Evolutionary conservation across 164 flowering plant species (phyloP), one percentile per base, ranked within the genome.

Genomic region (Annona cherimola): DNA sequence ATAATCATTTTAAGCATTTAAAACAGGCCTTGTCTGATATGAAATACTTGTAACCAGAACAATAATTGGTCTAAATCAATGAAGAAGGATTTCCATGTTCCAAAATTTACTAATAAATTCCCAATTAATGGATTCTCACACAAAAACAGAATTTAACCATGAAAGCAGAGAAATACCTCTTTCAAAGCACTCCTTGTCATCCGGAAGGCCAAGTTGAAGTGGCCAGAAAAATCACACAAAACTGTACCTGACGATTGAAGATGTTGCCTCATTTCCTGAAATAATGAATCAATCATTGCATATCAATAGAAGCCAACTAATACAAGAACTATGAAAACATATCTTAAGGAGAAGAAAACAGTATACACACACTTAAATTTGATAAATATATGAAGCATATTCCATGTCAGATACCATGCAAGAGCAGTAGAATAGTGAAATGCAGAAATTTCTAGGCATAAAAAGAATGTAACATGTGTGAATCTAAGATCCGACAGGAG

Each of bases 201-300:
- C 26, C 97, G 86, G 71, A 87, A 93, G 45, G 94, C 90, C 76
- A 91, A 71, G 84, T 95, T 95, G 42, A 82, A 81, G 61, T 79
- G 81, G 63, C 79, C 77, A 67, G 80, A 86, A 69, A 83, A 71
- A 83, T 88, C 88, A 69, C 85, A 84, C 69, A 94, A 69, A 14
- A 86, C 82, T 4, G 86, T 83, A 5, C 92, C 91, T 83, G 89
- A 94, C 63, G 76, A 71, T 74, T 86, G 84, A 41, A 69, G 76
- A 70, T 75, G 74, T 59, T 79, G 83, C 77, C 26, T 79, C 84
- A 83, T 86, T 68, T 86, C 92, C 98, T 91, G 87, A 79, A 88
- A 77, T 42, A 20, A 42, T 45, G 70, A 70, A 39, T 19, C 39
- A 55, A 70, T 71, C 4, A 9, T 72, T 50, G 57, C 69, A 40